Conservation (phyloP, 768 basidiomycete species). For the Kwoniella dejecticola region DNA sequence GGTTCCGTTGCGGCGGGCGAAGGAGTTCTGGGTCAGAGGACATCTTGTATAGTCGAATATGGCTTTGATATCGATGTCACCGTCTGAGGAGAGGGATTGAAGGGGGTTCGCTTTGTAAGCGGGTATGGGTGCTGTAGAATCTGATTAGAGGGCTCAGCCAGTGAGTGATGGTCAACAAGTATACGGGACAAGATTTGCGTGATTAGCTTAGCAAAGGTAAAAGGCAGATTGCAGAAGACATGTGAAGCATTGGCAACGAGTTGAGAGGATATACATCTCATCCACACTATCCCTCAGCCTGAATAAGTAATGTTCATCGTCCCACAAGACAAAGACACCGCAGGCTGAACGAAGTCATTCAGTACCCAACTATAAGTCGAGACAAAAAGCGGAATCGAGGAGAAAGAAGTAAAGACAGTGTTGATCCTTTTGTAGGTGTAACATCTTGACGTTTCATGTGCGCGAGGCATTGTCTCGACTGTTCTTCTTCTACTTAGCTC, state of each 20-base stretch:
- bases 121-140: not conserved
- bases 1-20: conserved; percentile 13
- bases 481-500: not conserved
- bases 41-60: conserved; percentile 2
- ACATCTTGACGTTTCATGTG: not conserved
- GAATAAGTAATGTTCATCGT: conserved; percentile 5
- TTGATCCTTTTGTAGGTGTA: not conserved
- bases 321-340: not conserved
- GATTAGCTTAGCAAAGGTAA: not conserved
- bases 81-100: not conserved
- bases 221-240: not conserved
- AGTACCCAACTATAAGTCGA: not conserved
- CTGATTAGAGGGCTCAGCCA: not conserved
- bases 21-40: conserved; percentile 12
- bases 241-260: not conserved
- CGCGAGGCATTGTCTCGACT: not conserved
- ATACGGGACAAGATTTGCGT: not conserved
- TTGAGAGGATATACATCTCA: conserved; percentile 2
- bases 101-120: not conserved
- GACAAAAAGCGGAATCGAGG: not conserved
- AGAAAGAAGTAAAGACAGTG: not conserved
- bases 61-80: too few species aligned
- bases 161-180: not conserved
- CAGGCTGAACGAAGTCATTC: not conserved
- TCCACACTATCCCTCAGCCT: not conserved